Evolutionary conservation across 2,329 filamentous ascomycete genomes (phyloP), one percentile per base, ranked within the genome.

Genomic region (Sphaerulina musiva): DNA sequence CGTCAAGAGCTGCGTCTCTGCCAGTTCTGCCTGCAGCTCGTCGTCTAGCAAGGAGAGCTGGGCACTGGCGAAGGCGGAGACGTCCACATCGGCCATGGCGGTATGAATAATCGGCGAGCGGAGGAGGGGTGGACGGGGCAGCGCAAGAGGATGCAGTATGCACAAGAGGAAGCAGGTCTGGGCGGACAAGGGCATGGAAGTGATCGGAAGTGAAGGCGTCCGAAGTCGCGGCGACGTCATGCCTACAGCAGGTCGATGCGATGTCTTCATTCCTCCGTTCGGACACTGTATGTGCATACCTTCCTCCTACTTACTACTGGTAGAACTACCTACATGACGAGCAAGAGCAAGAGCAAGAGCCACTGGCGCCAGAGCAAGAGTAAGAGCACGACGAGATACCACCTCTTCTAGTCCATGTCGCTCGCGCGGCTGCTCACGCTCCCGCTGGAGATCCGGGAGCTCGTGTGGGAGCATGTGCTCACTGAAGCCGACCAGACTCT

Each of bases 21-120:
- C 74, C 46, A 89, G 76, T 70, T 93, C 88, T 64, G 83, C 82
- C 63, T 83, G 77, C 31, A 89, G 82, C 71, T 95, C 89, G 48
- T 75, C 76, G 44, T 82, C 78, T 39, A 95, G 80, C 47, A 95
- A 81, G 39, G 77, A 71, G 49, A 91, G 79, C 69, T 95, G 89
- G 1, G 81, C 80, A 45, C 75, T 70, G 8, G 87, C 86, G 70
- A 93, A 95, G 45, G 80, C 72, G 45, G 82, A 73, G 55, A 91
- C 79, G 66, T 86, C 80, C 14, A 53, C 43, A 39, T 46, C 45
- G 56, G 57, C 57, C n/a, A 53, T 46, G 42, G 46, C 42, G 56
- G 57, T 61, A n/a, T 20, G 2, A 20, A 20, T 20, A 20, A 20
- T 20, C 40, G 46, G n/a, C 34, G 44, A 26, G 8, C 17, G 8